Percentiles rank a stretch among this genome's conserved stretches.
Evolutionary conservation across 441 rosid genomes (phyloP).

Genomic region (Isatis lusitanica): DNA sequence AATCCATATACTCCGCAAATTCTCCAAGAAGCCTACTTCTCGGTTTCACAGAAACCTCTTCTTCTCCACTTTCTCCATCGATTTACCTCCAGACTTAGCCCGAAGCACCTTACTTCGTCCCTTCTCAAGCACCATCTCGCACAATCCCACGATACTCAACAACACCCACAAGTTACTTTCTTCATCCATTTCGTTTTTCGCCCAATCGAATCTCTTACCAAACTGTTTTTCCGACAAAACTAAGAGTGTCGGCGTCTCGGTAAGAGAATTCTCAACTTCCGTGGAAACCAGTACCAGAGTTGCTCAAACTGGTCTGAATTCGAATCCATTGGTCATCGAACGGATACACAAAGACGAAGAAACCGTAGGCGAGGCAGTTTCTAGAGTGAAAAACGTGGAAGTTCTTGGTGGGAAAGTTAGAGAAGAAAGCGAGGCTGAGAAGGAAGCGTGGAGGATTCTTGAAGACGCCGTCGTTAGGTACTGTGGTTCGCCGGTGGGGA

Average conservation of each 20-base stretch:
- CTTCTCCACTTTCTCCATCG: background rate
- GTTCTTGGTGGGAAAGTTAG: background rate
- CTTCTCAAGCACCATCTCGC: background rate
- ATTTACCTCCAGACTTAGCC: background rate
- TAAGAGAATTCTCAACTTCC: conserved; percentile 56
- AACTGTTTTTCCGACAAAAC: conserved; percentile 40
- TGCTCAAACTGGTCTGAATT: conserved; percentile 53
- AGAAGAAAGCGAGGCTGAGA: conserved; percentile 47
- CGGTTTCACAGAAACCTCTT: conserved; percentile 41
- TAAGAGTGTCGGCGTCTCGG: conserved; percentile 40
- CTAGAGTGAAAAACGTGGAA: background rate
- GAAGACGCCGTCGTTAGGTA: conserved; percentile 69
- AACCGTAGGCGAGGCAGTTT: conserved; percentile 41
- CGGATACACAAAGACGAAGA: conserved; percentile 60
- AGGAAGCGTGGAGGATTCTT: conserved; percentile 88
- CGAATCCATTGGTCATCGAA: conserved; percentile 71
- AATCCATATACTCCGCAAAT: conserved; percentile 44
- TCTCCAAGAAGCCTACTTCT: conserved; percentile 52
- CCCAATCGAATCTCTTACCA: background rate
- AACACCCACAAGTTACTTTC: conserved; percentile 38
- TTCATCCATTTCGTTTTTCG: conserved; percentile 24
- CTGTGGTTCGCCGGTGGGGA: conserved; percentile 67
- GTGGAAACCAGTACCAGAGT: conserved; percentile 56
- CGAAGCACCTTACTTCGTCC: conserved; percentile 33
- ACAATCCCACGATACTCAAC: background rate